Percentiles rank a stretch among this genome's conserved stretches.
These are phyloP conservation scores for Cladosporium sp. DNA, from an alignment of 2,329 filamentous ascomycete species.

Conservation along the genomic window DNA sequence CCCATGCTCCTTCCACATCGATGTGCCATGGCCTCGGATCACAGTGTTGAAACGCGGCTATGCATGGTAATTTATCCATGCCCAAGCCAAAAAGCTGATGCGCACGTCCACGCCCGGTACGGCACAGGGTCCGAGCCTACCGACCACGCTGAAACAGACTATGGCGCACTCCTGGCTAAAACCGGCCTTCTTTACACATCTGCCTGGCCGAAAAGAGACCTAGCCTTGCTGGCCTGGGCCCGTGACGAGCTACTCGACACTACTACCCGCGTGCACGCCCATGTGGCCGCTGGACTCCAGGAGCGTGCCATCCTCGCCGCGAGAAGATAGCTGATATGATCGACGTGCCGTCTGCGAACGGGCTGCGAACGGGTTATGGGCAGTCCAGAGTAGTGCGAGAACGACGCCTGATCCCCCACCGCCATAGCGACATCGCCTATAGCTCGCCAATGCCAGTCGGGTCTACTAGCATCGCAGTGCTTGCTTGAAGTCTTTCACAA, in stretches of 20 bases:
- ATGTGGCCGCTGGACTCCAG: neutral
- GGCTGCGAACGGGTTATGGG: neutral
- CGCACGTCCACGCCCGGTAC: neutral
- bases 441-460: constrained; percentile 1
- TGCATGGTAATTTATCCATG: constrained; percentile 5
- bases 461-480: neutral
- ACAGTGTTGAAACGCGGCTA: constrained; percentile 5
- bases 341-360: constrained; percentile 3
- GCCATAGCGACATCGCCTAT: neutral
- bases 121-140: constrained; percentile 10
- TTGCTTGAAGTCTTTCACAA: constrained; percentile 1
- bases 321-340: constrained; percentile 4
- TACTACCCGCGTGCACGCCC: constrained; percentile 6
- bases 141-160: constrained; percentile 11
- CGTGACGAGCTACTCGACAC: constrained; percentile 6
- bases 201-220: neutral
- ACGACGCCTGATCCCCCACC: neutral
- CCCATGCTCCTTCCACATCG: neutral
- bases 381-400: neutral
- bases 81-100: constrained; percentile 1
- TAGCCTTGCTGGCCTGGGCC: neutral
- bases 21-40: constrained; percentile 8
- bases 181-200: constrained; percentile 4
- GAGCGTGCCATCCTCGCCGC: constrained; percentile 6
- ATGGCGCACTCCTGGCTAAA: constrained; percentile 2